Evolutionary conservation across 768 basidiomycete genomes (phyloP).

Genomic region (Panaeolus papilionaceus): DNA sequence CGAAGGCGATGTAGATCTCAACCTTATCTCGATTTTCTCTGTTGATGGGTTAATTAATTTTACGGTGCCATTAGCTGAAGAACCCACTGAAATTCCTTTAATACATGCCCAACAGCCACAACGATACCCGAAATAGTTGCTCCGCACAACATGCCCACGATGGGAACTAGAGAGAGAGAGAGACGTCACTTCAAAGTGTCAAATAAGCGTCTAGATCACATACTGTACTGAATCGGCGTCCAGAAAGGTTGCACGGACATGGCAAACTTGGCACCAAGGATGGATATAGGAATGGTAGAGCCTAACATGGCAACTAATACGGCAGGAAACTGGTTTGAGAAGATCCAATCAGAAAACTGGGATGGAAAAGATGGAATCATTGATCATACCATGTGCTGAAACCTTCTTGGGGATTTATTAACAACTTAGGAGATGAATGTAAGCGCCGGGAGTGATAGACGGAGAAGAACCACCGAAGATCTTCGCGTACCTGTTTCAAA

Average conservation of each 20-base stretch:
- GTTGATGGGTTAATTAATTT: neutral
- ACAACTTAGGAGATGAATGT: constrained; percentile 52
- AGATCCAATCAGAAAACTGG: neutral
- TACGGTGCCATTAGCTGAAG: neutral
- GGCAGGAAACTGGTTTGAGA: constrained; percentile 59
- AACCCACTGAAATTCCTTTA: constrained; percentile 77
- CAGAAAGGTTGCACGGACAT: constrained; percentile 84
- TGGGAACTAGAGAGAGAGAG: constrained; percentile 74
- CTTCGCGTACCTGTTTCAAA: constrained; percentile 68
- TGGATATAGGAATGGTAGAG: constrained; percentile 82
- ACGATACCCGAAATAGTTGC: constrained; percentile 79
- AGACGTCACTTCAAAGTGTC: constrained; percentile 1
- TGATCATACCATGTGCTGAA: constrained; percentile 67
- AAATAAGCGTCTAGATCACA: constrained; percentile 26
- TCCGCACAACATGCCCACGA: constrained; percentile 88
- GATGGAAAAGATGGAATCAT: neutral
- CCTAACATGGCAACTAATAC: constrained; percentile 72
- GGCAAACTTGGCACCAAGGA: constrained; percentile 76
- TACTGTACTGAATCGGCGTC: constrained; percentile 83
- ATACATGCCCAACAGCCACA: constrained; percentile 70
- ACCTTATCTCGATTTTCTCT: constrained; percentile 88
- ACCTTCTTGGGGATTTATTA: constrained; percentile 80
- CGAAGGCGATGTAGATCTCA: constrained; percentile 86
- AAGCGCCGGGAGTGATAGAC: neutral
- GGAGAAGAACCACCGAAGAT: neutral